phyloP scores from a whole-genome alignment of 1,284 basidiomycete species.

The Vanrija sp. region DNA sequence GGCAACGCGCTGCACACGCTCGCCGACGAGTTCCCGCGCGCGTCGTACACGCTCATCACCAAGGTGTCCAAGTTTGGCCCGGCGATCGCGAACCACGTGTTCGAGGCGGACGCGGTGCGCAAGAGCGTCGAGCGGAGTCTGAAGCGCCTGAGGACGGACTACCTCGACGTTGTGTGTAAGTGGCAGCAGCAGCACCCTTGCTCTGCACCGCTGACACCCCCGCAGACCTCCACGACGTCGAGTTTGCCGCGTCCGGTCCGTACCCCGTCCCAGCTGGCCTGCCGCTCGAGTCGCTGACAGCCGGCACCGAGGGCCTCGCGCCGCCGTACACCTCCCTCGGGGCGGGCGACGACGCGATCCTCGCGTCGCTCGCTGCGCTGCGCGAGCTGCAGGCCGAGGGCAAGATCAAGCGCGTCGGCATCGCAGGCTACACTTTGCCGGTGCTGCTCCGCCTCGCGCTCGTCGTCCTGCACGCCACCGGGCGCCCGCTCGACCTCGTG shows the following conservation, averaged over 20 bases:
- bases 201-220: background rate
- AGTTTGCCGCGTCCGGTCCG: slow-evolving; percentile 69
- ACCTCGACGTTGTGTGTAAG: slow-evolving; percentile 73
- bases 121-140: slow-evolving; percentile 69
- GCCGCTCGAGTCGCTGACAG: slow-evolving; percentile 56
- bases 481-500: slow-evolving; percentile 66
- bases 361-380: slow-evolving; percentile 70
- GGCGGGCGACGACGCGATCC: slow-evolving; percentile 71
- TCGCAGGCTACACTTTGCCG: slow-evolving; percentile 84
- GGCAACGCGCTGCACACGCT: slow-evolving; percentile 69
- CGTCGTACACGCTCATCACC: slow-evolving; percentile 79
- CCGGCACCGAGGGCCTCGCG: slow-evolving; percentile 11
- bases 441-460: slow-evolving; percentile 77
- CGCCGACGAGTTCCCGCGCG: slow-evolving; percentile 67
- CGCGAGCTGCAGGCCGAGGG: slow-evolving; percentile 74
- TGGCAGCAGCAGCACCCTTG: background rate
- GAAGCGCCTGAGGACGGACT: slow-evolving; percentile 68
- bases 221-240: slow-evolving; percentile 78
- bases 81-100: slow-evolving; percentile 62
- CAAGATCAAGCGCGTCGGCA: slow-evolving; percentile 72
- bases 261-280: slow-evolving; percentile 43
- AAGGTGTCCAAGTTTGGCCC: slow-evolving; percentile 86
- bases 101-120: slow-evolving; percentile 67
- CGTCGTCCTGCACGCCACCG: slow-evolving; percentile 59
- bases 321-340: slow-evolving; percentile 49